phyloP scores from a whole-genome alignment of 176 grass and related monocot genomes.

The Cenchrus purpureus region DNA sequence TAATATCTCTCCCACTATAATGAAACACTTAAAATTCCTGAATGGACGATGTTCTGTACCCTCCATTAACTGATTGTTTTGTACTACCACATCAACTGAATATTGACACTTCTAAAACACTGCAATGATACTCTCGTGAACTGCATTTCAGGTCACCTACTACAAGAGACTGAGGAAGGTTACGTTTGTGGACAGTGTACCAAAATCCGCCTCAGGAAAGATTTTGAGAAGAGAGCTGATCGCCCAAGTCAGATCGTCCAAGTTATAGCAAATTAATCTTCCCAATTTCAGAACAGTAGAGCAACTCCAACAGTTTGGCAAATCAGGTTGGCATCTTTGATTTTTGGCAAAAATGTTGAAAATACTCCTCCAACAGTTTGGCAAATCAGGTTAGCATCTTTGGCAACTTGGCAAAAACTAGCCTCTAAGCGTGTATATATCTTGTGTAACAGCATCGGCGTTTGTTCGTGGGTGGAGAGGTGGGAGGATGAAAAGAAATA shows the following conservation, averaged over 20 bases:
- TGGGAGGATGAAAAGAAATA: no score
- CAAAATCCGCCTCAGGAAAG: conserved; percentile 78
- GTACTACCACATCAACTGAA: not conserved
- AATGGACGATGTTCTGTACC: not conserved
- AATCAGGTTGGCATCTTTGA: no score
- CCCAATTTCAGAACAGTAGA: not conserved
- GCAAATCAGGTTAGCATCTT: no score
- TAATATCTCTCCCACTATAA: not conserved
- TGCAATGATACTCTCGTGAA: not conserved
- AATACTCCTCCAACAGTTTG: no score
- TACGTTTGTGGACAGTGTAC: conserved; percentile 68
- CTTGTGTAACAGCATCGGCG: no score
- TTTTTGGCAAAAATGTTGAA: no score
- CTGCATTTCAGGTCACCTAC: conserved; percentile 60
- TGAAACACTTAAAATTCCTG: not conserved
- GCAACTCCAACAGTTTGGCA: no score
- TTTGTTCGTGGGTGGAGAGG: no score
- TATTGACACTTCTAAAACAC: not conserved
- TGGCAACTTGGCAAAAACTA: no score
- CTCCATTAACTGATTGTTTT: not conserved
- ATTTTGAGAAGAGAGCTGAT: conserved; percentile 83
- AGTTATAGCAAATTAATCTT: conserved; percentile 51
- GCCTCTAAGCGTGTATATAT: no score
- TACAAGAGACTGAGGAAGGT: conserved; percentile 83
- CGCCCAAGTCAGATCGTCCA: conserved; percentile 74